A percentile compares a stretch with the other conserved stretches of the same genome.
Conservation (phyloP, 2,329 filamentous ascomycete genomes). For the Fusarium lateritium region DNA sequence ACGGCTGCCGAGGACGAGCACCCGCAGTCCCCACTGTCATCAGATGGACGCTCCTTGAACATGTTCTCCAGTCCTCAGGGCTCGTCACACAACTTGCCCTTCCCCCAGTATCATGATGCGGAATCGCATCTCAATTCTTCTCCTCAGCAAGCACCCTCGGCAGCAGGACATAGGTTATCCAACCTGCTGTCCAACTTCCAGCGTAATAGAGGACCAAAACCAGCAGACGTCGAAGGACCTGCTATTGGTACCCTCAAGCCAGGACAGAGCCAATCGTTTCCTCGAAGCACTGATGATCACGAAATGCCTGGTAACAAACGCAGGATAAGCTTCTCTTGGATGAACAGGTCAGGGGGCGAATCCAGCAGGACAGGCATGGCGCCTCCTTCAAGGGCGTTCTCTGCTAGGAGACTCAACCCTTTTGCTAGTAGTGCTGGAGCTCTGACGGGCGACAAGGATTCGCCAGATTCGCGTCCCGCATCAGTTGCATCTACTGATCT, state of each 20-base stretch:
- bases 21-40: constrained; percentile 73
- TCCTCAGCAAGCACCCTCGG: constrained; percentile 54
- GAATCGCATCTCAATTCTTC: constrained; percentile 61
- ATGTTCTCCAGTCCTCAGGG: constrained; percentile 74
- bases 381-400: constrained; percentile 56
- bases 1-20: constrained; percentile 59
- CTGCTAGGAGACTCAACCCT: constrained; percentile 61
- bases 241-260: constrained; percentile 78
- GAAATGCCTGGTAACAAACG: constrained; percentile 69
- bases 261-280: constrained; percentile 84
- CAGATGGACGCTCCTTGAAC: constrained; percentile 66
- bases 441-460: constrained; percentile 68
- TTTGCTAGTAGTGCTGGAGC: constrained; percentile 66
- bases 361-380: constrained; percentile 47
- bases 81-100: constrained; percentile 71
- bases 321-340: constrained; percentile 73
- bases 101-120: constrained; percentile 65
- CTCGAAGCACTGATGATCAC: constrained; percentile 70
- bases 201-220: constrained; percentile 74
- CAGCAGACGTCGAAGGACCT: constrained; percentile 66
- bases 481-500: constrained; percentile 80
- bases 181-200: constrained; percentile 73
- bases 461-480: constrained; percentile 74
- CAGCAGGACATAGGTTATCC: constrained; percentile 58
- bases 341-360: constrained; percentile 67